phyloP scores from a whole-genome alignment of 2,329 filamentous ascomycete genomes.

The Pseudocercospora vitis region DNA sequence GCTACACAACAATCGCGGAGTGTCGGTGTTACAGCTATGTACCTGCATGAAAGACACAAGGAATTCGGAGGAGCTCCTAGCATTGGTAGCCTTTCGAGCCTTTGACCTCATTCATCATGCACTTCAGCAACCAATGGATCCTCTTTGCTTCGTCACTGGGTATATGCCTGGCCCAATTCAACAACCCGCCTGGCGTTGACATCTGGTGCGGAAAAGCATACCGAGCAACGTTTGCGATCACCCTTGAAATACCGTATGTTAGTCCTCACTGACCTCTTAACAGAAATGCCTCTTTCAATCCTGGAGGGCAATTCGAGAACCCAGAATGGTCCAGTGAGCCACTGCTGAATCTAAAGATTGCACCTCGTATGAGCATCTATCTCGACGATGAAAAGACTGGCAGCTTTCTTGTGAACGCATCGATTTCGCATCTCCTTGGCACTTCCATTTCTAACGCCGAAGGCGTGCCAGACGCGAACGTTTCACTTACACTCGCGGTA shows the following conservation, averaged over 20 bases:
- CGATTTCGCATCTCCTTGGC: conserved; percentile 42
- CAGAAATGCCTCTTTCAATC: conserved; percentile 49
- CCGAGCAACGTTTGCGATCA: conserved; percentile 18
- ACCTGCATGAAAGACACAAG: no score
- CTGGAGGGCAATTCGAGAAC: conserved; percentile 48
- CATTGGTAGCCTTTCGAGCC: no score
- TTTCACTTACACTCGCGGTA: background rate
- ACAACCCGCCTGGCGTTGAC: conserved; percentile 41
- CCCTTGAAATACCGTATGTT: background rate
- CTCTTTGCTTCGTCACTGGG: background rate
- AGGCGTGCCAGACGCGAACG: background rate
- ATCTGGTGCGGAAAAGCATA: conserved; percentile 55
- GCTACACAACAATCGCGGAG: background rate
- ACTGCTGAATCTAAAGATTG: conserved; percentile 49
- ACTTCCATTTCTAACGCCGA: no score
- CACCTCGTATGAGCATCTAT: conserved; percentile 50
- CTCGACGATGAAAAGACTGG: conserved; percentile 41
- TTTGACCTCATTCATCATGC: no score
- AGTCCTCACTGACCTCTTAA: background rate
- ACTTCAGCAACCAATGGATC: no score
- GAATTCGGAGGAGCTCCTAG: no score
- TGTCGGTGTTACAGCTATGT: background rate
- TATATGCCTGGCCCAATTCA: conserved; percentile 16
- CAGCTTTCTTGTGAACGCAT: conserved; percentile 46
- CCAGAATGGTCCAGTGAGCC: conserved; percentile 40